A percentile compares a stretch with the other conserved stretches of the same genome.
These are phyloP conservation scores for Pseudogymnoascus sp. DNA, from an alignment of 2,329 filamentous ascomycete species.

Conservation along the genomic window DNA sequence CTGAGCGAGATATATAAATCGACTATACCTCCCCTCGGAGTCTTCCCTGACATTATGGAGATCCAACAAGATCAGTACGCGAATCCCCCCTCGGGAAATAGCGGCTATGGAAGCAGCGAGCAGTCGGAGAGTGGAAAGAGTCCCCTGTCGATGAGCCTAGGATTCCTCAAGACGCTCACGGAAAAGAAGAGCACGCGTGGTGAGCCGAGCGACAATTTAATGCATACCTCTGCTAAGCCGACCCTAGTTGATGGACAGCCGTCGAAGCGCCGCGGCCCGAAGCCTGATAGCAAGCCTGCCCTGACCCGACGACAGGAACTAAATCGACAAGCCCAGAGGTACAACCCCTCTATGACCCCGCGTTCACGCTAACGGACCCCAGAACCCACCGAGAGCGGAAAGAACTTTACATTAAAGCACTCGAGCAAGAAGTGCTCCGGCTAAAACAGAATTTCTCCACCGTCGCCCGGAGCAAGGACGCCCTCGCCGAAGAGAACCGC, in stretches of 20 bases:
- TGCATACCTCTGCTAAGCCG: neutral
- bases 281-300: conserved; percentile 92
- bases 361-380: conserved; percentile 16
- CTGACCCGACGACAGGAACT: conserved; percentile 86
- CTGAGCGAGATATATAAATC: conserved; percentile 5
- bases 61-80: conserved; percentile 23
- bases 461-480: conserved; percentile 66
- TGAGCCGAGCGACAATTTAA: conserved; percentile 30
- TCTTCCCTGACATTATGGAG: neutral
- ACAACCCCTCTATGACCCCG: conserved; percentile 24
- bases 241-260: conserved; percentile 62
- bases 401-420: conserved; percentile 87
- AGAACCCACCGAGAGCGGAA: conserved; percentile 96
- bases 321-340: conserved; percentile 94
- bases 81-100: conserved; percentile 20
- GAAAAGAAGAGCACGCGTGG: conserved; percentile 75
- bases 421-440: conserved; percentile 84
- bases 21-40: neutral
- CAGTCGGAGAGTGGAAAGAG: conserved; percentile 28
- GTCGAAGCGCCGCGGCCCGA: conserved; percentile 84
- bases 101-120: conserved; percentile 25
- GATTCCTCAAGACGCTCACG: conserved; percentile 57
- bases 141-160: conserved; percentile 40
- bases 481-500: conserved; percentile 69
- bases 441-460: conserved; percentile 78